A percentile compares a stretch with the other conserved stretches of the same genome.
These are phyloP conservation scores for Trichoderma gamsii DNA, from an alignment of 495 filamentous ascomycete species.

Conservation along the genomic window DNA sequence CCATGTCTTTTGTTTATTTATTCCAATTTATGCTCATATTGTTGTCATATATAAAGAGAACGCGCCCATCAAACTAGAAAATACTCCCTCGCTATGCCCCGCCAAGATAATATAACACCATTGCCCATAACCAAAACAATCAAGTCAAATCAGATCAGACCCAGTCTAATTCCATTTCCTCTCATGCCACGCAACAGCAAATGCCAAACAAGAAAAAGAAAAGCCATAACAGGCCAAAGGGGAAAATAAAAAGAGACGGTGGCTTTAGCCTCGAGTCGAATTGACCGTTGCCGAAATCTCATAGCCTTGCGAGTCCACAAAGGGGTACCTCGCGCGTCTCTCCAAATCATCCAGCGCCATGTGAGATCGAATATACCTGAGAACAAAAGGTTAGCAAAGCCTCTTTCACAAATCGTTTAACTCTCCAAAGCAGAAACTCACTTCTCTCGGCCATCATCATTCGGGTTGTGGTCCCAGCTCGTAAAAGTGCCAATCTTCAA, in stretches of 20 bases:
- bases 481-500: constrained; percentile 62
- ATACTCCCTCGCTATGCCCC: neutral
- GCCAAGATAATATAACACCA: neutral
- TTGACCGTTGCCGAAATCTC: constrained; percentile 24
- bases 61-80: neutral
- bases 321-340: constrained; percentile 56
- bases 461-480: constrained; percentile 74
- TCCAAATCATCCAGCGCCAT: constrained; percentile 65
- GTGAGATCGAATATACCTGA: constrained; percentile 60
- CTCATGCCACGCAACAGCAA: too few species aligned
- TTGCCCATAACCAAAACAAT: neutral
- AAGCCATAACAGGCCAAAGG: too few species aligned
- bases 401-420: too few species aligned
- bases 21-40: neutral
- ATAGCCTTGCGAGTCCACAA: constrained; percentile 54
- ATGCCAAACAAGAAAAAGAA: too few species aligned
- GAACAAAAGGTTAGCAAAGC: neutral
- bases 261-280: neutral
- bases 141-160: neutral
- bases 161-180: too few species aligned
- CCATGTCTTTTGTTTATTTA: neutral
- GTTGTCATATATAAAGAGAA: too few species aligned
- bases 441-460: constrained; percentile 65
- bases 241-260: too few species aligned
- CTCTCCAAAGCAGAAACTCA: constrained; percentile 31